Base-by-base conservation (phyloP, 2,329 filamentous ascomycete genomes). In the Fusarium tuaranense region DNA sequence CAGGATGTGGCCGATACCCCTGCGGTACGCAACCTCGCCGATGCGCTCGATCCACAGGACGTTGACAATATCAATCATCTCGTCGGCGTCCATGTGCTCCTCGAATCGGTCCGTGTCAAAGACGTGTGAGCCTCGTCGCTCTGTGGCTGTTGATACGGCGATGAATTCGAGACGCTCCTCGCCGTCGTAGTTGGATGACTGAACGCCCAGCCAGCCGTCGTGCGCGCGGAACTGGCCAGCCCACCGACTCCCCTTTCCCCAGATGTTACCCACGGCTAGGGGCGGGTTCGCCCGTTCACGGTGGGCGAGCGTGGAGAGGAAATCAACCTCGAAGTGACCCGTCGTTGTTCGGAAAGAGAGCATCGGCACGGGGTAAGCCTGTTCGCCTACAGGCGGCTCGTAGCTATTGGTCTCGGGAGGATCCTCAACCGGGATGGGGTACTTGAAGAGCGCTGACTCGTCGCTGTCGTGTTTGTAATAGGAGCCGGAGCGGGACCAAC, bases 21-120 rank as follows among this genome's bases (percentile, higher is more conserved):
- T 75, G 20, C 85, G 77, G 67, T 83, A 86, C 8, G 81, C 81
- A 65, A 86, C 79, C 18, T 81, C 84, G 12, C 84, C 84, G 22
- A 86, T 85, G 27, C 84, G 78, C 79, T 87, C 85, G 20, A 87
- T 82, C 85, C 85, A 87, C 36, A 87, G 72, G 44, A 87, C 85
- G 32, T 87, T 87, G 20, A 86, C 83, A 75, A 86, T 83, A 67
- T 87, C 84, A 32, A 88, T 78, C 36, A 81, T 79, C 36, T 84
- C 84, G 63, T 87, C 84, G 2, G 78, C 77, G 67, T 85, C 83
- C 78, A 82, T 83, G 60, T 83, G 80, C 68, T 85, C 84, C 46
- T 82, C 80, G 65, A 85, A 86, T 20, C 79, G 79, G 16, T 85
- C 84, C 22, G 79, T 70, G 16, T 82, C 82, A 44, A 85, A 85